Base-by-base conservation (phyloP, 352 stramenopile species). In the Aphanomyces stellatus region DNA sequence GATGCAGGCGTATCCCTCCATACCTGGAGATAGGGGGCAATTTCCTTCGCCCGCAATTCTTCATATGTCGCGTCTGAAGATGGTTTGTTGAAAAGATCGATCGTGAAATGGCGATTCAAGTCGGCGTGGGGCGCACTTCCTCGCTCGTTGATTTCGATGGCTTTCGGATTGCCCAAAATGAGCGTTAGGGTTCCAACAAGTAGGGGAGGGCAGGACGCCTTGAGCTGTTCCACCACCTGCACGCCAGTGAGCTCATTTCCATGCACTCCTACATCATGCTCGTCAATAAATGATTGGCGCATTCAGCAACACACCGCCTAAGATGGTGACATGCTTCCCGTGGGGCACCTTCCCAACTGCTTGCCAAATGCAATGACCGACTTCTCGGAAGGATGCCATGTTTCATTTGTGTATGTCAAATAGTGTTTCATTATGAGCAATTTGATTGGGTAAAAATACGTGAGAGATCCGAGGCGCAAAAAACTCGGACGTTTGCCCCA, bases 241-340 rank as follows among this genome's bases (percentile, higher is more conserved):
- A 85, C 76, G 46, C 81, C 82, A 62, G 88, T 88, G 59, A 79
- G 77, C 70, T 90, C 80, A 72, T 92, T 92, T 64, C 83, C 81
- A 51, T 90, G 83, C 30, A 92, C 80, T 6, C 65, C 65, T 60
- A 60, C 6, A 7, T 28, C 51, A 17, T 40, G 2, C 7, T 30
- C n/a, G 24, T 30, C 25, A 30, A 30, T 11, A 34, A 4, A 56
- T 33, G 19, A 25, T 56, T 4, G 37, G 25, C 13, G 6, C n/a
- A 5, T 13, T 10, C n/a, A 22, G 25, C 5, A 22, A 34, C 7
- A 30, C n/a, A 46, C 80, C 80, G 31, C 81, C 81, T 28, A 88
- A 62, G 41, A 90, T 63, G 27, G 76, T 83, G 70, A 92, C 84
- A 69, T 73, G 75, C 24, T 79, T 78, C 0, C 72, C 76, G 31